Percentiles rank a stretch among this genome's conserved stretches.
Conservation (phyloP, 2,329 filamentous ascomycete genomes). For the Pseudopyrenochaeta lycopersici region DNA sequence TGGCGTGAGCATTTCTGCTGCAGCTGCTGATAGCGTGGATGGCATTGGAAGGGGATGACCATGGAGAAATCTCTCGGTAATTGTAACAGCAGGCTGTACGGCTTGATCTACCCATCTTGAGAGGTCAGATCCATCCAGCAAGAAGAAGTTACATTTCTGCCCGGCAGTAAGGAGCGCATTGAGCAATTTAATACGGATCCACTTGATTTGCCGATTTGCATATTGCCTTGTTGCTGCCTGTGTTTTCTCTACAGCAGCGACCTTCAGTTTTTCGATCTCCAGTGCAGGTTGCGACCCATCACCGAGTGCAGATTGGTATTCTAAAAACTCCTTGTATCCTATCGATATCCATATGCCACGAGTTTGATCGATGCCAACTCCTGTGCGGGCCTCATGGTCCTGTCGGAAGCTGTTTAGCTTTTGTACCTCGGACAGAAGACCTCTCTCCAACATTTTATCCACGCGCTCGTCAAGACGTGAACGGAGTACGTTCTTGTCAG, state of each 20-base stretch:
- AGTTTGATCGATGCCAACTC: conserved; percentile 71
- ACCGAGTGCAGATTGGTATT: conserved; percentile 64
- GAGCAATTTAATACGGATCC: conserved; percentile 86
- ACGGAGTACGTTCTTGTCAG: conserved; percentile 73
- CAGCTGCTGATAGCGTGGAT: conserved; percentile 62
- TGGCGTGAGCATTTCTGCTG: conserved; percentile 65
- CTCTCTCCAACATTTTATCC: conserved; percentile 79
- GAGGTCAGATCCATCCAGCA: conserved; percentile 82
- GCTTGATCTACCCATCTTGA: conserved; percentile 70
- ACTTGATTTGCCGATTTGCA: conserved; percentile 82
- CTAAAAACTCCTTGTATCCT: conserved; percentile 89
- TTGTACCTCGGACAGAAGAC: conserved; percentile 70
- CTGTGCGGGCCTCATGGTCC: conserved; percentile 54
- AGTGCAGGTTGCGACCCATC: conserved; percentile 33
- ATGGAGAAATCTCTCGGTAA: conserved; percentile 71
- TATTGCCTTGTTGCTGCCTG: conserved; percentile 89
- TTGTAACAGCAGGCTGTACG: conserved; percentile 66
- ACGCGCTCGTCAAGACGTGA: conserved; percentile 78
- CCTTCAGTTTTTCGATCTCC: conserved; percentile 65
- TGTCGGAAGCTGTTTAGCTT: conserved; percentile 61
- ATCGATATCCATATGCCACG: conserved; percentile 97
- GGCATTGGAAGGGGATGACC: conserved; percentile 62
- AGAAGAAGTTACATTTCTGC: conserved; percentile 69
- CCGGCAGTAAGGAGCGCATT: conserved; percentile 69
- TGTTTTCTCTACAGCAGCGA: conserved; percentile 73